Conservation (phyloP, 2,329 filamentous ascomycete species). For the Lachnellula occidentalis region DNA sequence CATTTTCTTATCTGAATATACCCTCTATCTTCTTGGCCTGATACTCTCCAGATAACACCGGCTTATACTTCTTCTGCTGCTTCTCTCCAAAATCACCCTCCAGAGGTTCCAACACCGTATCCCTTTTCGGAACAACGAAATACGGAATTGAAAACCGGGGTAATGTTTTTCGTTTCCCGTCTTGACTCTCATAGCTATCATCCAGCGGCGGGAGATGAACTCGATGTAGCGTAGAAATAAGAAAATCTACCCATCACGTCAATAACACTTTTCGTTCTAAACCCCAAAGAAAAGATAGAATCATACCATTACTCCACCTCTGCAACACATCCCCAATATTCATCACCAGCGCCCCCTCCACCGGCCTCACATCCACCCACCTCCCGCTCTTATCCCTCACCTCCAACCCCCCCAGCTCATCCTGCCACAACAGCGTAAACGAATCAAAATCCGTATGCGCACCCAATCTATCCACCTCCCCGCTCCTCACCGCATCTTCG, state of each 20-base stretch:
- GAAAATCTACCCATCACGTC: slow-evolving; percentile 30
- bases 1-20: neutral
- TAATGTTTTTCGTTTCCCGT: slow-evolving; percentile 4
- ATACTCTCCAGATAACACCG: neutral
- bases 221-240: slow-evolving; percentile 13
- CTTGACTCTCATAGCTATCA: neutral
- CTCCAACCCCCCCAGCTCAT: slow-evolving; percentile 40
- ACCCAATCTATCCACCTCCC: slow-evolving; percentile 15
- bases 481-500: slow-evolving; percentile 2
- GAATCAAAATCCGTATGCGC: slow-evolving; percentile 40
- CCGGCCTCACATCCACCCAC: slow-evolving; percentile 34
- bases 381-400: slow-evolving; percentile 35
- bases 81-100: neutral
- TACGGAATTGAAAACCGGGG: slow-evolving; percentile 13
- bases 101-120: slow-evolving; percentile 4
- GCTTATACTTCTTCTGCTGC: neutral
- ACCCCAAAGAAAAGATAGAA: slow-evolving; percentile 32
- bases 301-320: slow-evolving; percentile 13
- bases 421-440: slow-evolving; percentile 42
- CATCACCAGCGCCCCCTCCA: slow-evolving; percentile 38
- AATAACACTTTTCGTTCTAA: too few relatives aligned
- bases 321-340: slow-evolving; percentile 39
- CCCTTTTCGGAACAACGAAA: slow-evolving; percentile 8
- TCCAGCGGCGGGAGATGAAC: slow-evolving; percentile 8
- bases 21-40: neutral